Evolutionary conservation across 805 yeast genomes (phyloP), one percentile per base, ranked within the genome.

Genomic region (Danielia oregonensis): DNA sequence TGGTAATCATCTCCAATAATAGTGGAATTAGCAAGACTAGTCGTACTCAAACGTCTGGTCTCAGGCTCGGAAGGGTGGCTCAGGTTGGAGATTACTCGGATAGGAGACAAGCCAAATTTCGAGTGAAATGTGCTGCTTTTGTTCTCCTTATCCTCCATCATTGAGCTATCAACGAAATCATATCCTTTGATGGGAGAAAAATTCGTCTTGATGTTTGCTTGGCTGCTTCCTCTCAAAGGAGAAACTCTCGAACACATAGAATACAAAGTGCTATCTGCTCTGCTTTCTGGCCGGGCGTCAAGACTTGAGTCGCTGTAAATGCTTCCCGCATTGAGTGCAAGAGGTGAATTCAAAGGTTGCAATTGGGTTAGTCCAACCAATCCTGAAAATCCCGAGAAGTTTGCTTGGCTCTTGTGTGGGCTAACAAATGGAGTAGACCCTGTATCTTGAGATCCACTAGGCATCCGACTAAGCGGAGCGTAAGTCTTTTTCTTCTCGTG

Each of bases 1-100:
- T 56, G 57, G 41, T 64, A 67, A 21, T 67, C 72, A 26, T 63
- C 70, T 4, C 67, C 67, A 21, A 63, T 49, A 13, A 64, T 49
- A 2, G 69, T 62, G 2, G 70, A 63, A 27, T 57, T 61, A 24
- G 66, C 68, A 22, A 57, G 43, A 23, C 60, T 51, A n/a, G 40
- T 42, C 12, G 45, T 36, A 35, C 59, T 57, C 9, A 47, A 24
- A 9, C 40, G 28, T 6, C 29, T 29, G 45, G 33, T 26, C 5
- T 33, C 35, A 16, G 44, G 32, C 10, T 31, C 35, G 13, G 14
- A 25, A 23, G 17, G 8, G 3, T 14, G 22, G 15, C 15, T 13
- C 8, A 6, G 32, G 22, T 33, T 6, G 48, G 50, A 18, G 44
- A 39, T 15, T 38, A 39, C 13, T 30, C 44, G 32, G 9, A 39